Evolutionary conservation across 169 alveolate species (phyloP).

Genomic region (Plasmodium vivax): DNA sequence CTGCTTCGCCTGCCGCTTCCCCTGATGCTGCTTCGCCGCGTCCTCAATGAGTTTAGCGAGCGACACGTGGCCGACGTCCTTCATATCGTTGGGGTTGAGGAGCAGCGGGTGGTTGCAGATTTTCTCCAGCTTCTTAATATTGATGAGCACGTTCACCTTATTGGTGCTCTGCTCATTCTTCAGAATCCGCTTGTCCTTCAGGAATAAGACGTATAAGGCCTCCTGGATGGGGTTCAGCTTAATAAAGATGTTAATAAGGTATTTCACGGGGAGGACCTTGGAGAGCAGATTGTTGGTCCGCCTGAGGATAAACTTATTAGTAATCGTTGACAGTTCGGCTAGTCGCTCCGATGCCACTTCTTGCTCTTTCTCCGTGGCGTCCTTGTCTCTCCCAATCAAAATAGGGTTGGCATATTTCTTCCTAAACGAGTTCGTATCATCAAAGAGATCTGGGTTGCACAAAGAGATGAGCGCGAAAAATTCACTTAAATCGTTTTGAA

Average conservation of each 20-base stretch:
- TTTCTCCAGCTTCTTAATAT: slow-evolving; percentile 54
- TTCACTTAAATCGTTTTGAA: slow-evolving; percentile 92
- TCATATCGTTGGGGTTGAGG: slow-evolving; percentile 17
- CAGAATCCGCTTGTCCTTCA: slow-evolving; percentile 48
- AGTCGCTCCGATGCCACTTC: slow-evolving; percentile 89
- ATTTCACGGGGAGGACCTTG: slow-evolving; percentile 92
- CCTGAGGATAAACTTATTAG: slow-evolving; percentile 91
- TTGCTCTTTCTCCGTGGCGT: slow-evolving; percentile 90
- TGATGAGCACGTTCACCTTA: slow-evolving; percentile 44
- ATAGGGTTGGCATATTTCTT: slow-evolving; percentile 89
- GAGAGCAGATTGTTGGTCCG: slow-evolving; percentile 91
- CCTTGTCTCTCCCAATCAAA: slow-evolving; percentile 91
- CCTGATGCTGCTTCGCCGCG: background rate
- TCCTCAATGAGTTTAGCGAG: slow-evolving; percentile 76
- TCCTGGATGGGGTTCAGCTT: slow-evolving; percentile 89
- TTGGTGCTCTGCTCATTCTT: slow-evolving; percentile 22
- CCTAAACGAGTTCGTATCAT: slow-evolving; percentile 85
- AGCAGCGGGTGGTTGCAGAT: slow-evolving; percentile 34
- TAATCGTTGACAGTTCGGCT: slow-evolving; percentile 90
- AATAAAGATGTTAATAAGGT: slow-evolving; percentile 89
- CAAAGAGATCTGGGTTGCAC: slow-evolving; percentile 91
- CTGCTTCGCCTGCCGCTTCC: background rate
- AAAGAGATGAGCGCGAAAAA: slow-evolving; percentile 90
- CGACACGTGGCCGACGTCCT: slow-evolving; percentile 82
- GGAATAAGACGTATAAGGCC: slow-evolving; percentile 83